phyloP scores from a whole-genome alignment of 352 stramenopile genomes.

The Blastocystis sp. region DNA sequence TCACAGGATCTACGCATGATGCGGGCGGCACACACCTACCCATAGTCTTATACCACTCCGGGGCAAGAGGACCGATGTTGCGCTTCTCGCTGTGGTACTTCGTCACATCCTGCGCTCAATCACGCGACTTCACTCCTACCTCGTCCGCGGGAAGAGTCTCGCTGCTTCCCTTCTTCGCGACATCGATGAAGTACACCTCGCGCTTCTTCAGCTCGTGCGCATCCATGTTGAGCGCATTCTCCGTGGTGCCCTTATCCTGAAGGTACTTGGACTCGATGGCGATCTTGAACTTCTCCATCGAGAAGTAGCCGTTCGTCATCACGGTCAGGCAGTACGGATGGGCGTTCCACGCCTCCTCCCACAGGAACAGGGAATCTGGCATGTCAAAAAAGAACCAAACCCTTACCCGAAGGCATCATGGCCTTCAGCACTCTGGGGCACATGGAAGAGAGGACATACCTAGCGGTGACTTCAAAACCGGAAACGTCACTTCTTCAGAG shows the following conservation, averaged over 20 bases:
- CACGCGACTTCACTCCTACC: background rate
- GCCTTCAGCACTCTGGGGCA: slow-evolving; percentile 58
- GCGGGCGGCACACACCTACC: background rate
- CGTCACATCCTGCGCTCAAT: slow-evolving; percentile 51
- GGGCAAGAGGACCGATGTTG: slow-evolving; percentile 60
- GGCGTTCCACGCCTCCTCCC: slow-evolving; percentile 68
- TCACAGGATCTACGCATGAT: slow-evolving; percentile 35
- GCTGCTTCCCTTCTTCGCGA: slow-evolving; percentile 60
- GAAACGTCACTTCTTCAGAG: slow-evolving; percentile 57
- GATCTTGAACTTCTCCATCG: slow-evolving; percentile 68
- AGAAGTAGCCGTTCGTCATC: slow-evolving; percentile 63
- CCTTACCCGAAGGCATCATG: slow-evolving; percentile 41
- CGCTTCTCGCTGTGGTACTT: slow-evolving; percentile 64
- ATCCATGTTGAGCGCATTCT: slow-evolving; percentile 58
- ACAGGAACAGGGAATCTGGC: slow-evolving; percentile 62
- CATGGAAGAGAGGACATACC: slow-evolving; percentile 68
- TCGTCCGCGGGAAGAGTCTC: slow-evolving; percentile 64
- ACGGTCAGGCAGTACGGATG: slow-evolving; percentile 69
- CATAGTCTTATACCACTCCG: slow-evolving; percentile 66
- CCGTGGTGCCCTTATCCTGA: slow-evolving; percentile 43
- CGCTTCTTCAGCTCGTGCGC: slow-evolving; percentile 61
- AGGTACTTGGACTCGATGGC: slow-evolving; percentile 64
- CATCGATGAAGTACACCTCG: slow-evolving; percentile 59
- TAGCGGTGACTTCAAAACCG: background rate
- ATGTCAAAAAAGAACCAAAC: background rate